Evolutionary conservation across 176 grass and related monocot species (phyloP).

Genomic region (Oryza coarctata): DNA sequence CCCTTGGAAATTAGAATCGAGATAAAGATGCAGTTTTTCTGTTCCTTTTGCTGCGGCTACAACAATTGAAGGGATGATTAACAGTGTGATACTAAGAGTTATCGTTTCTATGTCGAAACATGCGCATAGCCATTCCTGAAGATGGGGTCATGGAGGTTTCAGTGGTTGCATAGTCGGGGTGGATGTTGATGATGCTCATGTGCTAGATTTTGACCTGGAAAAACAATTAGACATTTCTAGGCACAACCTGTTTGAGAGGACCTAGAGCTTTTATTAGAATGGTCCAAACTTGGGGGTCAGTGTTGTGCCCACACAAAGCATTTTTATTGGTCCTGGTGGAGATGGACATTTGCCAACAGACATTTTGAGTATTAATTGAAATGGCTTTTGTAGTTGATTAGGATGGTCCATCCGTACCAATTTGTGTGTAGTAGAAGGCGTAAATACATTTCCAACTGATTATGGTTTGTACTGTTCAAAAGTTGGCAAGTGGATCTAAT

Average conservation of each 20-base stretch:
- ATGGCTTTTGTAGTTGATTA: background rate
- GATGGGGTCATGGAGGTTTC: background rate
- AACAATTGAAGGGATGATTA: background rate
- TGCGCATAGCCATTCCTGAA: background rate
- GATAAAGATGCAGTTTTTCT: background rate
- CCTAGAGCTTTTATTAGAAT: background rate
- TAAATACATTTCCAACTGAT: background rate
- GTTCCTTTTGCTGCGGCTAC: background rate
- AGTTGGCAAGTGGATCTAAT: background rate
- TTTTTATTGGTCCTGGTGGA: background rate
- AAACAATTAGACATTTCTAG: background rate
- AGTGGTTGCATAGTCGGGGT: background rate
- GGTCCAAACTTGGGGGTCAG: background rate
- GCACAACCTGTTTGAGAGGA: background rate
- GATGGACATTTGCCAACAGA: background rate
- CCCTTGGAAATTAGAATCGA: background rate
- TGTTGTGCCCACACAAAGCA: background rate
- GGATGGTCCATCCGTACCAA: background rate
- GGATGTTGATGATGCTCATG: background rate
- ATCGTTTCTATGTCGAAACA: background rate
- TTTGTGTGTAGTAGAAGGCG: background rate
- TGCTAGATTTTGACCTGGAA: background rate
- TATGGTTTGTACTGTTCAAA: background rate
- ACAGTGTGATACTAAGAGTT: background rate
- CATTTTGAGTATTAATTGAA: conserved; percentile 15